These are phyloP conservation scores for Verbena officinalis DNA, from an alignment of 257 asterid species.

Conservation along the genomic window DNA sequence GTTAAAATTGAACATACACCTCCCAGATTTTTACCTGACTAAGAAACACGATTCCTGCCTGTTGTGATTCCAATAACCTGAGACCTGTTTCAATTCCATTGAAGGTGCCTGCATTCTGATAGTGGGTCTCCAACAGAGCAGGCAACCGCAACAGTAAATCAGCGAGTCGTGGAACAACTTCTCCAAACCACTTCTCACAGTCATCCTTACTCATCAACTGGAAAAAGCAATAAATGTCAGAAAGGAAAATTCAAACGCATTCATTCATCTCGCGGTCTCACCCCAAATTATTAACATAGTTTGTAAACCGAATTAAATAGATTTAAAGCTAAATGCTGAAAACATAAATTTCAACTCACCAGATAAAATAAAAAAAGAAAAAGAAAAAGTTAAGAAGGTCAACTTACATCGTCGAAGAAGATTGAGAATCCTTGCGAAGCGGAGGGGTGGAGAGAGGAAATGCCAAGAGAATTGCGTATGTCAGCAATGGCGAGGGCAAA, in stretches of 20 bases:
- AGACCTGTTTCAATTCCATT: conserved; percentile 58
- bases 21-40: conserved; percentile 52
- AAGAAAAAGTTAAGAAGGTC: background rate
- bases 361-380: no score
- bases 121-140: conserved; percentile 64
- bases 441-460: conserved; percentile 42
- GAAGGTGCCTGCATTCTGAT: conserved; percentile 44
- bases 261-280: no score
- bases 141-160: conserved; percentile 72
- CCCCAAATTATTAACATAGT: background rate
- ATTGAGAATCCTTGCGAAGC: conserved; percentile 62
- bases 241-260: background rate
- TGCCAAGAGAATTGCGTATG: conserved; percentile 54
- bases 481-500: conserved; percentile 69
- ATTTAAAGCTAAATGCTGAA: background rate
- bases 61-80: conserved; percentile 69
- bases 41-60: conserved; percentile 72
- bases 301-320: background rate
- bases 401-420: conserved; percentile 78
- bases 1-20: background rate
- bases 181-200: conserved; percentile 62
- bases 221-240: conserved; percentile 15
- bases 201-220: conserved; percentile 70
- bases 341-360: background rate
- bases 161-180: conserved; percentile 73